Evolutionary conservation across 2,329 filamentous ascomycete genomes (phyloP).

Genomic region (Fragosphaeria purpurea): DNA sequence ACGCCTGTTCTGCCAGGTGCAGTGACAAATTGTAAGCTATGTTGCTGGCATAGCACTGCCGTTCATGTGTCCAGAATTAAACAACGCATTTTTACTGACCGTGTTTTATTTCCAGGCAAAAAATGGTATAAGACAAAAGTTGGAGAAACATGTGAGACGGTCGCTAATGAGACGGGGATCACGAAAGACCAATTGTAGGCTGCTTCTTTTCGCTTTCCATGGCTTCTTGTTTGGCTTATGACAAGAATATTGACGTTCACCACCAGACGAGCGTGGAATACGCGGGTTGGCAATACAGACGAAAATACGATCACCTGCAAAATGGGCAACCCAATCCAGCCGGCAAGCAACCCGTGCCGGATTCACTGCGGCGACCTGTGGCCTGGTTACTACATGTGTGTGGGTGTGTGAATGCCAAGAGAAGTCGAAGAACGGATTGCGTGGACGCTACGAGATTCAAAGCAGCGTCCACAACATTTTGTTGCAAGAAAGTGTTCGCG

Average conservation of each 20-base stretch:
- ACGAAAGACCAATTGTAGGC: too few species aligned
- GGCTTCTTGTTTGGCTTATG: too few species aligned
- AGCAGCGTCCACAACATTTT: too few species aligned
- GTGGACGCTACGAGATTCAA: not conserved
- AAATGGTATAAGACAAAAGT: not conserved
- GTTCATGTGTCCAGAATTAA: too few species aligned
- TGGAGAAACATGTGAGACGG: not conserved
- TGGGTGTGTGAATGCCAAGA: not conserved
- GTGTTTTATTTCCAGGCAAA: not conserved
- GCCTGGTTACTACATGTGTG: conserved; percentile 1
- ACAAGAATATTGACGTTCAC: too few species aligned
- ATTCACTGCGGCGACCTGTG: not conserved
- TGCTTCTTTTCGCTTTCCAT: too few species aligned
- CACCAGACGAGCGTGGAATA: not conserved
- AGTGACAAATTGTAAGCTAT: not conserved
- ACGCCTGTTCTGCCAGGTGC: not conserved
- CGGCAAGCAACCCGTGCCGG: not conserved
- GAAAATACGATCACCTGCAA: not conserved
- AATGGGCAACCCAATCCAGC: not conserved
- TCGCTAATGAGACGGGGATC: not conserved
- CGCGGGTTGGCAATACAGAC: not conserved
- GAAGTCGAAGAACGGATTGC: too few species aligned
- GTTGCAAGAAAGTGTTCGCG: too few species aligned
- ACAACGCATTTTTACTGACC: too few species aligned
- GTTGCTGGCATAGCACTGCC: too few species aligned